Evolutionary conservation across 768 basidiomycete species (phyloP).

Genomic region (Trametes villosa): DNA sequence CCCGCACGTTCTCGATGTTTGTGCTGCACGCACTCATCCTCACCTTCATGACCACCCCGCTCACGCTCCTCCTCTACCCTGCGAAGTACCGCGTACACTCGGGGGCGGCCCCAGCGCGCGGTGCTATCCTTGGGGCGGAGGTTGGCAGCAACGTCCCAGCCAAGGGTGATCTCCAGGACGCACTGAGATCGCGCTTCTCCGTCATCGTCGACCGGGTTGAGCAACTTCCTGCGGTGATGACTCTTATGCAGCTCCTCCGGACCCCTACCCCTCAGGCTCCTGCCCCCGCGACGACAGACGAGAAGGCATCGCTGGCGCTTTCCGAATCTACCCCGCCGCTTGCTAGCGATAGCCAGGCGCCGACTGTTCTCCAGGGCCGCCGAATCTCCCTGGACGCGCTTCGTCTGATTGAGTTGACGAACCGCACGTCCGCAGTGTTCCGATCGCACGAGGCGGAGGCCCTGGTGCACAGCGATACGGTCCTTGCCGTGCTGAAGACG

Average conservation of each 20-base stretch:
- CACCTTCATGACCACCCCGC: slow-evolving; percentile 85
- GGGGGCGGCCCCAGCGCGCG: slow-evolving; percentile 23
- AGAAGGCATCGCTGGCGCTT: slow-evolving; percentile 29
- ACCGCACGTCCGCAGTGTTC: slow-evolving; percentile 86
- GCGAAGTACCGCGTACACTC: slow-evolving; percentile 52
- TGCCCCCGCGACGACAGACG: slow-evolving; percentile 24
- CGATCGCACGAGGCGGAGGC: slow-evolving; percentile 76
- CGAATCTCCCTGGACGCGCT: slow-evolving; percentile 68
- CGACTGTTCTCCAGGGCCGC: not conserved
- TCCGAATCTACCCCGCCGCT: not conserved
- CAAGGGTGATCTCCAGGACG: slow-evolving; percentile 36
- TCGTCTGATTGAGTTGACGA: slow-evolving; percentile 87
- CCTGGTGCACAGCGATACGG: slow-evolving; percentile 70
- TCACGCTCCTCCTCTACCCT: slow-evolving; percentile 81
- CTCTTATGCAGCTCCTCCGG: slow-evolving; percentile 75
- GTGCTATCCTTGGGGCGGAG: not conserved
- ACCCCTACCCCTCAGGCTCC: slow-evolving; percentile 22
- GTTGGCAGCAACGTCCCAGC: not conserved
- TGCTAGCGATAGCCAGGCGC: not conserved
- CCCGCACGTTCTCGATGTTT: slow-evolving; percentile 85
- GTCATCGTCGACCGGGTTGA: slow-evolving; percentile 83
- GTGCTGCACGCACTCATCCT: slow-evolving; percentile 78
- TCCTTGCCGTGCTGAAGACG: slow-evolving; percentile 75
- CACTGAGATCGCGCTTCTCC: slow-evolving; percentile 62
- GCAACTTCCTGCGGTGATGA: slow-evolving; percentile 82